Percentiles rank a stretch among this genome's conserved stretches.
Evolutionary conservation across 495 filamentous ascomycete species (phyloP).

Genomic region (Recurvomyces mirabilis): DNA sequence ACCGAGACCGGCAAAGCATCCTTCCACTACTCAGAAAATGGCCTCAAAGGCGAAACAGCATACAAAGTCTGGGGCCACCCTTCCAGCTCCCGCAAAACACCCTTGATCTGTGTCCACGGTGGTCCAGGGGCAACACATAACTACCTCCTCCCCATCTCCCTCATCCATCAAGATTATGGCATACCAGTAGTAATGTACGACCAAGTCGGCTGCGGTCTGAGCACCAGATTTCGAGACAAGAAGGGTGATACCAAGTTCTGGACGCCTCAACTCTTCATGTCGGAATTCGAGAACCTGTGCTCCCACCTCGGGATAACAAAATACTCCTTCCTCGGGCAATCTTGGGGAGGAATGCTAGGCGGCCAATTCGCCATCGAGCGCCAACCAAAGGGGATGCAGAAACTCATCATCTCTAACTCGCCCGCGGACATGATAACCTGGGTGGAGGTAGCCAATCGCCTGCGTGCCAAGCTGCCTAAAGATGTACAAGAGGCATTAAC

Average conservation of each 20-base stretch:
- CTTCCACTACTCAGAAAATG: constrained; percentile 8
- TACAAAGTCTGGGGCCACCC: constrained; percentile 18
- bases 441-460: constrained; percentile 22
- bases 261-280: constrained; percentile 36
- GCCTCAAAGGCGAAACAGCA: constrained; percentile 15
- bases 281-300: constrained; percentile 41
- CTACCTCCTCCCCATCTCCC: constrained; percentile 34
- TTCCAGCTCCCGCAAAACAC: constrained; percentile 11
- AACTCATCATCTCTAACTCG: constrained; percentile 34
- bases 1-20: constrained; percentile 9
- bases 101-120: constrained; percentile 38
- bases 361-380: constrained; percentile 27
- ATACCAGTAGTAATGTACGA: constrained; percentile 44
- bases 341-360: constrained; percentile 44
- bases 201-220: constrained; percentile 39
- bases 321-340: constrained; percentile 38
- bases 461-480: constrained; percentile 32
- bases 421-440: constrained; percentile 31
- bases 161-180: constrained; percentile 27
- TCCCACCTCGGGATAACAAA: constrained; percentile 30
- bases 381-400: constrained; percentile 32
- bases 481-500: constrained; percentile 34
- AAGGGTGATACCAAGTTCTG: constrained; percentile 36
- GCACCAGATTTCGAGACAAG: constrained; percentile 37
- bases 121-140: constrained; percentile 38